These are phyloP conservation scores for Fusarium nisikadoi DNA, from an alignment of 2,329 filamentous ascomycete genomes.

Conservation along the genomic window DNA sequence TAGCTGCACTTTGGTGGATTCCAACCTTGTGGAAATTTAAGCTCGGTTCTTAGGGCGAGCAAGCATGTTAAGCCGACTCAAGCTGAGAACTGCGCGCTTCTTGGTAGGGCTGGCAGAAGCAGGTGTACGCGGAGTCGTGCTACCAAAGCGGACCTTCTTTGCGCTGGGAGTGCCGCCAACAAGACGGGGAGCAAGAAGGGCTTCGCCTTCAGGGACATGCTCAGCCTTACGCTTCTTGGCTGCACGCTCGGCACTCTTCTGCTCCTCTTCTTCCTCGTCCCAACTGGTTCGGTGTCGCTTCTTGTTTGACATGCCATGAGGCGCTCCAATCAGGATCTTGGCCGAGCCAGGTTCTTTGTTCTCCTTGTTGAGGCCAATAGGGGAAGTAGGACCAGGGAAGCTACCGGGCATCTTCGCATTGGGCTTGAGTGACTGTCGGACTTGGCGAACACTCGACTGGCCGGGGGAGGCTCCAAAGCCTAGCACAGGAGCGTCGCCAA, in stretches of 20 bases:
- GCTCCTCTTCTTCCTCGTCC: slow-evolving; percentile 66
- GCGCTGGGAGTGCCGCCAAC: slow-evolving; percentile 50
- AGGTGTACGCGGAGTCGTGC: slow-evolving; percentile 38
- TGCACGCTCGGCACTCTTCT: slow-evolving; percentile 59
- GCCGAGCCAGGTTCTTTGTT: slow-evolving; percentile 57
- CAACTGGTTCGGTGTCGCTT: slow-evolving; percentile 69
- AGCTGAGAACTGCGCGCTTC: slow-evolving; percentile 63
- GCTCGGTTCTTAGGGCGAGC: slow-evolving; percentile 68
- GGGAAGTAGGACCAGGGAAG: slow-evolving; percentile 56
- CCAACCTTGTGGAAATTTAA: slow-evolving; percentile 42
- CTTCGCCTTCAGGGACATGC: slow-evolving; percentile 61
- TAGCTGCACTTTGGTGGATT: background rate
- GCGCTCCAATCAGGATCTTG: slow-evolving; percentile 57
- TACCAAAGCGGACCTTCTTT: slow-evolving; percentile 51
- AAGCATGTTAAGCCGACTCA: slow-evolving; percentile 71
- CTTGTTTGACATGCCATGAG: slow-evolving; percentile 73
- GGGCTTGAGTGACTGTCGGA: slow-evolving; percentile 62
- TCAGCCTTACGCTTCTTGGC: slow-evolving; percentile 69
- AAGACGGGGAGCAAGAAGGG: slow-evolving; percentile 62
- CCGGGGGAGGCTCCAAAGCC: slow-evolving; percentile 68
- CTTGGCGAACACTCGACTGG: slow-evolving; percentile 70
- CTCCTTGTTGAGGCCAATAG: slow-evolving; percentile 63
- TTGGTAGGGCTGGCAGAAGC: slow-evolving; percentile 58
- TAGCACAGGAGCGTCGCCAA: slow-evolving; percentile 58
- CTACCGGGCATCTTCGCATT: slow-evolving; percentile 63